Conservation (phyloP, 2,329 filamentous ascomycete genomes). For the Chaetomiaceae sp. region DNA sequence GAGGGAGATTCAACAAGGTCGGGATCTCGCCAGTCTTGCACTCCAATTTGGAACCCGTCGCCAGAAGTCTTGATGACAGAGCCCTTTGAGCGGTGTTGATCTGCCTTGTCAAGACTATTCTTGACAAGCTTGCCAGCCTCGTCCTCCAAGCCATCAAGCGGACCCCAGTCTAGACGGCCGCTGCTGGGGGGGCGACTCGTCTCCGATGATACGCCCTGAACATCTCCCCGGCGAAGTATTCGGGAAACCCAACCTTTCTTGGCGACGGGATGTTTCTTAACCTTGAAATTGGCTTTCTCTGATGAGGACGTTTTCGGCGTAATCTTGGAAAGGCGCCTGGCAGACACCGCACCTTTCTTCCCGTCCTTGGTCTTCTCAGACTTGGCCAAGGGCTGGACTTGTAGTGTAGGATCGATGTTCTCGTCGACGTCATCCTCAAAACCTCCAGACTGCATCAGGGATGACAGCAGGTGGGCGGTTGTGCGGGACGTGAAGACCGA, state of each 20-base stretch:
- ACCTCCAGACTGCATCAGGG: conserved; percentile 69
- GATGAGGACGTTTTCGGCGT: conserved; percentile 22
- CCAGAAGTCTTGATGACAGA: conserved; percentile 27
- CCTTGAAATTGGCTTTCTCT: conserved; percentile 24
- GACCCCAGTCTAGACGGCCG: conserved; percentile 68
- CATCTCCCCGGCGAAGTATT: conserved; percentile 28
- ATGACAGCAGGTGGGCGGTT: conserved; percentile 86
- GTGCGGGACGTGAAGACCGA: conserved; percentile 93
- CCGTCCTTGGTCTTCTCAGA: conserved; percentile 33
- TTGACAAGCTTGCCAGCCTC: conserved; percentile 42
- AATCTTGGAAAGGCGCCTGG: not conserved
- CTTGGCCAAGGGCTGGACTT: conserved; percentile 47
- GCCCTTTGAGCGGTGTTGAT: conserved; percentile 29
- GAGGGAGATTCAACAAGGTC: conserved; percentile 52
- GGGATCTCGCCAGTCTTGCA: conserved; percentile 81
- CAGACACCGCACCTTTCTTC: conserved; percentile 28
- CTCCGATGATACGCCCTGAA: conserved; percentile 35
- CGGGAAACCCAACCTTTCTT: conserved; percentile 39
- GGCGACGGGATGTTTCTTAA: conserved; percentile 16
- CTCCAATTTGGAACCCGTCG: conserved; percentile 74
- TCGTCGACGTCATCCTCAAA: conserved; percentile 58
- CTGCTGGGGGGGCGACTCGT: conserved; percentile 65
- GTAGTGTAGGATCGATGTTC: conserved; percentile 52
- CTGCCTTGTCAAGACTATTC: conserved; percentile 38
- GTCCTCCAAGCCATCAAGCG: conserved; percentile 62